These are phyloP conservation scores for Luffa acutangula DNA, from an alignment of 306 rosid genomes.

Conservation along the genomic window DNA sequence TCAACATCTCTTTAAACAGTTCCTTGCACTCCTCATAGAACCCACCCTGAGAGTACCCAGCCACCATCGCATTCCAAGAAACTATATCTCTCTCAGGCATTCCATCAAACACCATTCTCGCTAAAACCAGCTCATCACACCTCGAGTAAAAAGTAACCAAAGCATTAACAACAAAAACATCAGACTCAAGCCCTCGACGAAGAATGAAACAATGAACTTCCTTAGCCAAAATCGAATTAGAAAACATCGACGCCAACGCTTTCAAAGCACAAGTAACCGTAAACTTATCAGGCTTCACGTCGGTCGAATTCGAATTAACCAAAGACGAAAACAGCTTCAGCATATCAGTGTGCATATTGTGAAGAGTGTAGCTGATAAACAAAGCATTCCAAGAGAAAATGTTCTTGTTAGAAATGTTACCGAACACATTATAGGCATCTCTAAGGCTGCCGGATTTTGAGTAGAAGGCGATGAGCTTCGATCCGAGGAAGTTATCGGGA, in stretches of 20 bases:
- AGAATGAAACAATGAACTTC: conserved; percentile 51
- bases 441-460: conserved; percentile 28
- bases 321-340: conserved; percentile 42
- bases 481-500: conserved; percentile 76
- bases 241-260: conserved; percentile 34
- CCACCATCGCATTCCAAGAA: conserved; percentile 85
- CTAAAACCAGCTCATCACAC: conserved; percentile 39
- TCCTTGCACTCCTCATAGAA: conserved; percentile 53
- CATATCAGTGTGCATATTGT: conserved; percentile 30
- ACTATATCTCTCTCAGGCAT: conserved; percentile 48
- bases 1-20: conserved; percentile 43
- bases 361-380: conserved; percentile 52
- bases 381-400: conserved; percentile 75
- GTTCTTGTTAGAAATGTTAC: conserved; percentile 34
- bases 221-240: conserved; percentile 16
- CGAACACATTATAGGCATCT: conserved; percentile 59
- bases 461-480: conserved; percentile 54
- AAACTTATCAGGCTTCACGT: conserved; percentile 37
- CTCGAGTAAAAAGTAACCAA: conserved; percentile 53
- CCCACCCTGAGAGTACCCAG: conserved; percentile 71
- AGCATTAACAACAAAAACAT: conserved; percentile 53
- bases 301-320: conserved; percentile 4
- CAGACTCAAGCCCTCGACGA: conserved; percentile 35
- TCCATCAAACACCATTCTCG: conserved; percentile 48
- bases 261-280: conserved; percentile 50